Evolutionary conservation across 164 flowering plant genomes (phyloP), one percentile per base, ranked within the genome.

Genomic region (Umbilicus rupestris): DNA sequence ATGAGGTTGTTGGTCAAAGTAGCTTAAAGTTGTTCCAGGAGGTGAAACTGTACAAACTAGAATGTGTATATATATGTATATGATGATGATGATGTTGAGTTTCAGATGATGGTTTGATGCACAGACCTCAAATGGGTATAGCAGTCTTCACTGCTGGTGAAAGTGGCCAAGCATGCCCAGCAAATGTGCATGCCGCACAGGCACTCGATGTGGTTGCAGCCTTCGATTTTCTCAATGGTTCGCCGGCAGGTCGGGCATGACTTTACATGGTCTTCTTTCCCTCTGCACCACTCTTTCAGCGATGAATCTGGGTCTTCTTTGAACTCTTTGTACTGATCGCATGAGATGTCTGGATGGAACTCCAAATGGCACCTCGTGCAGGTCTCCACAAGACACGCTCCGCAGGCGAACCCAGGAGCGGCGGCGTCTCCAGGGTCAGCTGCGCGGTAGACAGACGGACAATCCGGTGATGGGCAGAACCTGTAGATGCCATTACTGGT

Each of bases 401-500:
- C 95, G 57, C 99, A 92, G 7, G 77, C 64, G 74, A 95, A 95
- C 7, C 60, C 60, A n/a, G 81, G 86, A 62, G 73, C 82, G 1
- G 76, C 78, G 3, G 55, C 29, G 8, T 65, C 70, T 5, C 72
- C 80, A 2, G 82, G 75, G 1, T 68, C 79, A 0, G 84, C 81
- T 5, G 80, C 96, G 30, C 65, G 73, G 66, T 95, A 95, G 26
- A 95, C 82, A 5, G 89, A 77, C 11, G 96, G 93, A 70, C 99
- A 95, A 69, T 95, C 99, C 0, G 98, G 94, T 10, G 98, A 84
- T 0, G 98, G 95, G 71, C 99, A 95, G 71, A 90, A 95, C 68
- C 86, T 68, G 78, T 79, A 87, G 1, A 17, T 52, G 0, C 97
- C 97, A 30, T 83, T 78, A 72, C 95, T 92, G 0, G 81, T 72